Evolutionary conservation across 768 basidiomycete genomes (phyloP), one percentile per base, ranked within the genome.

Genomic region (Ramaria sp.): DNA sequence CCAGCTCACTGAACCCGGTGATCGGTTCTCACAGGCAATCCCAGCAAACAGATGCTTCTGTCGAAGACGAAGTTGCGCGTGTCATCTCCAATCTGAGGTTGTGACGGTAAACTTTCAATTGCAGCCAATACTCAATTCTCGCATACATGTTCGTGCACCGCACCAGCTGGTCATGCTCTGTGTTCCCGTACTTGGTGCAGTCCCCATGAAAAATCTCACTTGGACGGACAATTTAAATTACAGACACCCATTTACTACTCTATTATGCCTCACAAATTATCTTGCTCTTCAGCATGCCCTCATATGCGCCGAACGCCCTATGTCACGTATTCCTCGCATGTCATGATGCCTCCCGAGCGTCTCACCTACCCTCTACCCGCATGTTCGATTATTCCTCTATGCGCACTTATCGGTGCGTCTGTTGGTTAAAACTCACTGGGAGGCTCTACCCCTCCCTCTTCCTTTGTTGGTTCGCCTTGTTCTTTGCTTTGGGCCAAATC

Each of bases 61-160:
- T 37, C 15, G 75, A 78, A 52, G 82, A 85, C 53, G 85, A 87
- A 61, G 81, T 87, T 53, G 81, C 85, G 39, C 76, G 85, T 57
- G 84, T 87, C 61, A 84, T 88, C 62, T 83, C 84, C 59, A 87
- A 82, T 66, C 75, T 86, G 59, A 82, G 83, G 50, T 70, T 85
- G 57, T 84, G 69, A 72, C 52, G 22, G n/a, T 3, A 20, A 39
- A 34, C 30, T 18, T 51, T n/a, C n/a, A n/a, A n/a, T n/a, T n/a
- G n/a, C n/a, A n/a, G n/a, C n/a, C n/a, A n/a, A n/a, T n/a, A n/a
- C n/a, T n/a, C n/a, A n/a, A n/a, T n/a, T n/a, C n/a, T n/a, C n/a
- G n/a, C n/a, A n/a, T n/a, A 38, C 9, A n/a, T 16, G 32, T 13
- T 13, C 32, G 32, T 34, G 3, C 32, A 13, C 8, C 32, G 9